Base-by-base conservation (phyloP, 2,329 filamentous ascomycete species). In the Emericellopsis atlantica region DNA sequence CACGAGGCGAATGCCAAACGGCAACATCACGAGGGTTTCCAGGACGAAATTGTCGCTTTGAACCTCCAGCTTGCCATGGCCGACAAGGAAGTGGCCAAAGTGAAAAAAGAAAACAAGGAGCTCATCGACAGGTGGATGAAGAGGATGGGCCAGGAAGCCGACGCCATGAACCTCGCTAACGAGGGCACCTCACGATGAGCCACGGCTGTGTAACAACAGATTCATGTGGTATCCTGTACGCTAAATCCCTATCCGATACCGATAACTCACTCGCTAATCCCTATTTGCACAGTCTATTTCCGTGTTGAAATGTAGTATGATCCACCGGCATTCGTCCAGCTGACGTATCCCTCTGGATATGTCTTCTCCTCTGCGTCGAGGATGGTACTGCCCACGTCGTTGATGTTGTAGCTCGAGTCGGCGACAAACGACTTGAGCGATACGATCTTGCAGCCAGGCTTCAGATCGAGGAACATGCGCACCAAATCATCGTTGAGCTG, bases 351-450 rank as follows among this genome's bases (percentile, higher is more conserved):
- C 52, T 81, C 78, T 33, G 72, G 70, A 47, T 77, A 78, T 32
- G 62, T 66, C 43, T 65, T 64, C 45, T 80, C 69, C 55, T 84
- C 74, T 46, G 92, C 86, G 32, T 84, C 76, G 39, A 96, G 74
- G 44, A 93, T 76, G 48, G 88, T 92, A 49, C 80, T 79, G 5
- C 84, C 84, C 39, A 89, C 84, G 49, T 93, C 83, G 49, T 79
- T 76, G 53, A 84, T 71, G 53, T 88, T 92, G 48, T 84, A 69
- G 43, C 78, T 79, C 47, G 81, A 79, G 38, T 83, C 79, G 35
- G 85, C 79, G 12, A 92, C 86, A 56, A 98, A 98, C 1, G 83
- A 88, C 63, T 92, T 93, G 44, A 98, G 72, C 40, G 87, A 95
- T 34, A 96, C 82, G 43, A 98, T 84, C 59, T 84, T 83, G 60